A percentile compares a stretch with the other conserved stretches of the same genome.
Conservation (phyloP, 768 basidiomycete genomes). For the Suillus bovinus region DNA sequence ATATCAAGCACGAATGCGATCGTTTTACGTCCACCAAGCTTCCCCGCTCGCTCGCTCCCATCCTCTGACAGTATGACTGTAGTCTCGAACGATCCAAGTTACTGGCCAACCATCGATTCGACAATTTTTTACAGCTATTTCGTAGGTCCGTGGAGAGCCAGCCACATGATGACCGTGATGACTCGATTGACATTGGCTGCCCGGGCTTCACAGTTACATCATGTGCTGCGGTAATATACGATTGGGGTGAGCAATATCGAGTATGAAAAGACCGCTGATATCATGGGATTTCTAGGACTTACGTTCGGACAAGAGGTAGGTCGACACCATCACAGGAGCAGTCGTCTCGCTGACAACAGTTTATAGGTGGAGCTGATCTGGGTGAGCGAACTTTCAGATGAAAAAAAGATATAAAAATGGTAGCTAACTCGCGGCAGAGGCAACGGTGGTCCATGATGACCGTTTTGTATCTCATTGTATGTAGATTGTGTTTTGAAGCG, state of each 20-base stretch:
- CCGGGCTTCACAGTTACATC: background rate
- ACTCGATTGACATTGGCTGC: background rate
- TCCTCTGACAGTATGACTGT: background rate
- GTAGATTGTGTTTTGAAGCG: background rate
- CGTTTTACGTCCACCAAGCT: background rate
- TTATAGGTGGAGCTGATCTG: background rate
- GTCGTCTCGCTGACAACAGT: background rate
- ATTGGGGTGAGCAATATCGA: background rate
- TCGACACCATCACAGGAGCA: background rate
- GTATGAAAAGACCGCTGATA: background rate
- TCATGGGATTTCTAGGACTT: background rate
- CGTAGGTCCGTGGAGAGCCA: background rate
- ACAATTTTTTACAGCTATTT: background rate
- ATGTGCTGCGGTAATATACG: background rate
- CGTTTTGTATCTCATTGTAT: background rate
- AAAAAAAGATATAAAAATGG: background rate
- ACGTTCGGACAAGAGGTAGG: background rate
- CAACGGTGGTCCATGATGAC: background rate
- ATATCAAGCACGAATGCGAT: background rate
- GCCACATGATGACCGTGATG: background rate
- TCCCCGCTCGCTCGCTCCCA: background rate
- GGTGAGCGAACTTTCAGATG: background rate
- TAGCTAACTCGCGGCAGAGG: background rate
- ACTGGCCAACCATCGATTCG: background rate
- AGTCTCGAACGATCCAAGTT: background rate